Percentiles rank a stretch among this genome's conserved stretches.
These are phyloP conservation scores for Austroboletus olivaceoglutinosus DNA, from an alignment of 1,284 basidiomycete species.

Conservation along the genomic window DNA sequence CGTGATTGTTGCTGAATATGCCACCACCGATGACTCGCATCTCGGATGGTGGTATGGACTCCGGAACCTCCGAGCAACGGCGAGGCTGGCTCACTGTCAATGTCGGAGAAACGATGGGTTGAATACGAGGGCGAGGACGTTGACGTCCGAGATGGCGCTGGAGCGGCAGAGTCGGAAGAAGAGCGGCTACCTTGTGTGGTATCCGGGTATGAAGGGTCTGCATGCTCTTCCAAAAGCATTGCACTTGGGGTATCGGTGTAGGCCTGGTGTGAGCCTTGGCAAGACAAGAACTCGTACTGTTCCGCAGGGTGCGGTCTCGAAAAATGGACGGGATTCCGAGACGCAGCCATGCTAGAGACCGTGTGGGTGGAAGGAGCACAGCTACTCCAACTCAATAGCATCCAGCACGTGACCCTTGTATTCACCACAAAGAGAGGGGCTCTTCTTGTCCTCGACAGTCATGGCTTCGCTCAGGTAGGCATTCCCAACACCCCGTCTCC, in stretches of 20 bases:
- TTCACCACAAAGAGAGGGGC: background rate
- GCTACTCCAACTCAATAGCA: too few relatives aligned
- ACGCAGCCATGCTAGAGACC: background rate
- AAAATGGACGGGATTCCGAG: slow-evolving; percentile 10
- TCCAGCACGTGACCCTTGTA: too few relatives aligned
- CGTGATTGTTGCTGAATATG: slow-evolving; percentile 25
- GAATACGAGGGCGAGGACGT: slow-evolving; percentile 46
- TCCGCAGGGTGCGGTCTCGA: slow-evolving; percentile 18
- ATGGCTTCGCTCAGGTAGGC: slow-evolving; percentile 1
- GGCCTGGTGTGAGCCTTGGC: slow-evolving; percentile 15
- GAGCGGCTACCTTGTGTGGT: slow-evolving; percentile 19
- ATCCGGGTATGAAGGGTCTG: slow-evolving; percentile 27
- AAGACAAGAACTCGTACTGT: slow-evolving; percentile 24
- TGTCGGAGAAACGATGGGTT: slow-evolving; percentile 51
- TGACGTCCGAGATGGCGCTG: slow-evolving; percentile 45
- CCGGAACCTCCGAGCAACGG: slow-evolving; percentile 45
- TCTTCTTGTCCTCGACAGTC: background rate
- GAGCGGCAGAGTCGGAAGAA: slow-evolving; percentile 41
- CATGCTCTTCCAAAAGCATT: slow-evolving; percentile 7
- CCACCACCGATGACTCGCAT: slow-evolving; percentile 53
- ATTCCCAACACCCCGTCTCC: background rate
- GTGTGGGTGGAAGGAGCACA: too few relatives aligned
- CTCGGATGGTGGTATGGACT: slow-evolving; percentile 40
- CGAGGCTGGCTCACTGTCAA: slow-evolving; percentile 60
- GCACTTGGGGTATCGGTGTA: slow-evolving; percentile 8